Base-by-base conservation (phyloP, 352 stramenopile species). In the Phytophthora ohioensis region DNA sequence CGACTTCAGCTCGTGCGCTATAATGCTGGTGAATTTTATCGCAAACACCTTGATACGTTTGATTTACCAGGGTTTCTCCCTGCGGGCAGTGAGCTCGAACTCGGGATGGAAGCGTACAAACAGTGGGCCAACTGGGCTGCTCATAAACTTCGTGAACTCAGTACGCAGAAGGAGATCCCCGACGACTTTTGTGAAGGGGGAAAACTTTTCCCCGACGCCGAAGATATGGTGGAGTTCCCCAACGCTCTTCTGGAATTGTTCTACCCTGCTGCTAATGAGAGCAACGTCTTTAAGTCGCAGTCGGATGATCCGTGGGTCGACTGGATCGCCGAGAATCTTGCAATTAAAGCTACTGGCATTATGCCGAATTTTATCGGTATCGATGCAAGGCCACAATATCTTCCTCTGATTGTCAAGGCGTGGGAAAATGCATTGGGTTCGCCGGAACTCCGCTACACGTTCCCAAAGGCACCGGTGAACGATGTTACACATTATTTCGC, bases 11-110 rank as follows among this genome's bases (percentile, higher is more conserved):
- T 94, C 17, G 85, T 95, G 7, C 84, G 85, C 0, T 95, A 95
- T 64, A 83, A 58, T 2, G 84, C 84, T 9, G 88, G 88, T 3
- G 83, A 95, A 58, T 95, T 93, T 56, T 95, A 93, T 60, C 84
- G 86, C 35, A 78, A 91, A 64, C 88, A 95, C 59, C 71, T 91
- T 27, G 88, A 95, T 62, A 93, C 84, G 30, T 93, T 95, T 57
- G 77, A 90, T 52, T 90, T 83, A 17, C 75, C 78, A 1, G 65
- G 92, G 9, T 89, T 93, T 41, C 41, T 92, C 32, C 87, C 87
- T 3, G 87, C 87, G 42, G 71, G 58, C 9, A 53, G 64, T 2
- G 65, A 73, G 31, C 45, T 75, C 31, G 66, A 80, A 12, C 79
- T 64, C 13, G 59, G 56, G 0, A 69, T 91, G 47, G 72, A 90